Base-by-base conservation (phyloP, 1,284 basidiomycete genomes). In the Leccinum angustisporum region DNA sequence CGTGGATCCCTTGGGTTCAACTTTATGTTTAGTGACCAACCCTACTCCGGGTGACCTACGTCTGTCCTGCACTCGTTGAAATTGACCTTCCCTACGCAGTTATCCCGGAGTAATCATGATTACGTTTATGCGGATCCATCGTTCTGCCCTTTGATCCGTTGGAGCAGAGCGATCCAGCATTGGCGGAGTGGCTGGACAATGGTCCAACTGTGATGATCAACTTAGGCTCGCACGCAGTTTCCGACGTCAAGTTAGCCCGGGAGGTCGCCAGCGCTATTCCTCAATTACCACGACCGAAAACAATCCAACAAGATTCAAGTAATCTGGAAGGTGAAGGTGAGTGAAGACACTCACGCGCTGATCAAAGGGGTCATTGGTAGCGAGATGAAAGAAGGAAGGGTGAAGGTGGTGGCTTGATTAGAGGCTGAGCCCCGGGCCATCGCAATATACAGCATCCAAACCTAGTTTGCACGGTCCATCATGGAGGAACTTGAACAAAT, bases 191-290 rank as follows among this genome's bases (percentile, higher is more conserved):
- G 63, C n/a, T 64, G 30, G 54, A 65, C 30, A 61, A 65, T 6
- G 63, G 63, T 21, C 63, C 58, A 9, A 65, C 58, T 10, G 63
- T 64, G 33, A 27, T 56, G 58, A n/a, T 63, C n/a, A 63, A 63
- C 31, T 13, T 61, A 7, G 62, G 62, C 13, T 56, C 54, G 7
- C 57, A 43, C 14, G 33, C 48, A 4, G 13, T 51, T 18, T 40
- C 55, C 7, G 14, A 65, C 43, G 34, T 36, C 8, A 27, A 46
- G 14, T 1, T 9, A 10, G 21, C 51, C n/a, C 46, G n/a, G 38
- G 63, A 63, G 54, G 61, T 63, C 27, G 33, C 31, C 8, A n/a
- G n/a, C n/a, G 63, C 62, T 50, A 18, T 64, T 27, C 54, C 16
- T 64, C 18, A 50, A 38, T 43, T 25, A 62, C 33, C 63, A 61